Conservation (phyloP, 352 stramenopile genomes). For the Phytophthora pseudosyringae region DNA sequence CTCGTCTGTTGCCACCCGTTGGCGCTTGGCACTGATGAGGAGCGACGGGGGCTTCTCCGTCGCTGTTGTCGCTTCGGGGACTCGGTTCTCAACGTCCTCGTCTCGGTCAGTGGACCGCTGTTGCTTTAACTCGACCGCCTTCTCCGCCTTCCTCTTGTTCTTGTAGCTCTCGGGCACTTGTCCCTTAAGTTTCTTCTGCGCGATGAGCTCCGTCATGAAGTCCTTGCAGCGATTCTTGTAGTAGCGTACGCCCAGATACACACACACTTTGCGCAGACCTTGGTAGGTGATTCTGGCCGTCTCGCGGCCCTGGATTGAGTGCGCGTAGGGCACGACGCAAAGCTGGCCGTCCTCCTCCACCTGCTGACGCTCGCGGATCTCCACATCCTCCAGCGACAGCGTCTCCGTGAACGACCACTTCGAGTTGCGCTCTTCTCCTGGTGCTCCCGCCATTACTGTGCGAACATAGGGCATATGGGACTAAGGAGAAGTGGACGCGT, state of each 20-base stretch:
- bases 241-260: conserved; percentile 30
- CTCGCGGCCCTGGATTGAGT: conserved; percentile 28
- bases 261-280: conserved; percentile 23
- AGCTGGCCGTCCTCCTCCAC: conserved; percentile 20
- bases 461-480: too few relatives aligned
- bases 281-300: conserved; percentile 24
- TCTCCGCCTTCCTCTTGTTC: conserved; percentile 1
- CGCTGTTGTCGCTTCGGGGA: neutral
- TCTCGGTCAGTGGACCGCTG: neutral
- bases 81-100: conserved; percentile 3
- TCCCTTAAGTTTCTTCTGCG: conserved; percentile 29
- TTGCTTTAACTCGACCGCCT: neutral
- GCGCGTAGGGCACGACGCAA: conserved; percentile 21
- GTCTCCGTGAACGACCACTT: conserved; percentile 26
- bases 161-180: conserved; percentile 27
- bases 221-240: conserved; percentile 38
- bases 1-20: neutral
- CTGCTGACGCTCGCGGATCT: conserved; percentile 20
- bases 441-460: conserved; percentile 8
- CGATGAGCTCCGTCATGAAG: conserved; percentile 32
- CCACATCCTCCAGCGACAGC: conserved; percentile 29
- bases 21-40: conserved; percentile 8
- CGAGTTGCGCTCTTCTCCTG: conserved; percentile 3
- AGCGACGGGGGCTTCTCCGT: neutral
- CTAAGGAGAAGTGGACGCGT: too few relatives aligned